Evolutionary conservation across 495 filamentous ascomycete genomes (phyloP), one percentile per base, ranked within the genome.

Genomic region (Lasiosphaeria miniovina): DNA sequence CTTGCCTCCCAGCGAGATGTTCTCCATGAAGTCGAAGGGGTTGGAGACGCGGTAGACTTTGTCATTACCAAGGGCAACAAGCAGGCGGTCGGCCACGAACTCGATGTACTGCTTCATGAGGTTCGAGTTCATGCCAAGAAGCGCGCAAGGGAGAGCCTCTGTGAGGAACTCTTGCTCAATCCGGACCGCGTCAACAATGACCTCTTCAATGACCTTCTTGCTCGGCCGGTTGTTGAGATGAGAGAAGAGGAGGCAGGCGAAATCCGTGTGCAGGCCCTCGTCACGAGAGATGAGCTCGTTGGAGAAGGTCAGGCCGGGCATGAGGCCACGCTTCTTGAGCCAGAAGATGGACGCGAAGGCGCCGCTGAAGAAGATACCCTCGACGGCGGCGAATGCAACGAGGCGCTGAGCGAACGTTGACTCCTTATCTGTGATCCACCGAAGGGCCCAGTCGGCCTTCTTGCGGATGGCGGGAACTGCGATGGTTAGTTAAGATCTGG

Each of bases 11-110:
- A 98, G 82, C 9, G 94, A 98, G 79, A 98, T 98, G 69, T 91
- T 93, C 85, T 98, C 94, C 94, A 98, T 98, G 79, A 98, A 98
- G 84, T 98, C 94, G 77, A 98, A 98, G 65, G 94, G 94, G 79
- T 98, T 98, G 72, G 89, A 82, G 34, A 86, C 80, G 68, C 93
- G 86, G 86, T 95, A 98, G 72, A 89, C 82, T 83, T 97, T 98
- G 64, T 87, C 82, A 75, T 96, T 96, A 65, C 94, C 94, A 45
- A 98, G 88, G 45, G 94, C 85, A 36, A 97, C 76, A 24, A 98
- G 85, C 17, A 98, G 88, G 57, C 94, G 90, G 74, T 98, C 94
- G 65, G 94, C 94, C 56, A 98, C 94, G 67, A 98, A 98, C 84
- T 98, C 94, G 61, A 98, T 98, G 80, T 98, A 98, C 78, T 98